Evolutionary conservation across 768 basidiomycete genomes (phyloP).

Genomic region (Tylopilus subfusipes): DNA sequence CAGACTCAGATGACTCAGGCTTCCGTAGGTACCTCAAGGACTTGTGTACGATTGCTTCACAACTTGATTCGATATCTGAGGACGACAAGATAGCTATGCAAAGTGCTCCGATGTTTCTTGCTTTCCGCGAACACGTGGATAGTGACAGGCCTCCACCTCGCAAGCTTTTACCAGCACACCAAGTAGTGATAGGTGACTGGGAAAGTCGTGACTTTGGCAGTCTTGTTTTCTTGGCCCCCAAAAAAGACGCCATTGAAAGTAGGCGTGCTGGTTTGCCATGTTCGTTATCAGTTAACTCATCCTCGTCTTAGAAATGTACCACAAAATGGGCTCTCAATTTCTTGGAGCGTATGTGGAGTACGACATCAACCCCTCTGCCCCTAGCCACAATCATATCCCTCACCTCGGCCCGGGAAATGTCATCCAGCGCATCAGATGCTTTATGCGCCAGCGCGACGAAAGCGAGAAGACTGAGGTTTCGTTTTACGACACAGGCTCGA

Average conservation of each 20-base stretch:
- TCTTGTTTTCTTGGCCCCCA: constrained; percentile 6
- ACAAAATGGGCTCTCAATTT: constrained; percentile 11
- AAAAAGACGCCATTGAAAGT: constrained; percentile 12
- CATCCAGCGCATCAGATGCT: constrained; percentile 5
- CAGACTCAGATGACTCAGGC: constrained; percentile 14
- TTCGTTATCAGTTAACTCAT: neutral
- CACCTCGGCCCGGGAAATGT: neutral
- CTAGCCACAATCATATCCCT: neutral
- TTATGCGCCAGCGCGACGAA: constrained; percentile 12
- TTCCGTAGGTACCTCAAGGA: constrained; percentile 11
- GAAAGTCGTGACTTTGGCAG: constrained; percentile 5
- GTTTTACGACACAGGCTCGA: neutral
- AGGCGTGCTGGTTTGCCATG: neutral
- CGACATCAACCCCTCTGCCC: neutral
- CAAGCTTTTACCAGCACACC: constrained; percentile 6
- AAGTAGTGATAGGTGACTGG: constrained; percentile 14
- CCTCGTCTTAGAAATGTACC: constrained; percentile 8
- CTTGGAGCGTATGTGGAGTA: constrained; percentile 9
- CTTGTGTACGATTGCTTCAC: constrained; percentile 10
- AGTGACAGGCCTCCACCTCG: neutral
- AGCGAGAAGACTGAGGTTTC: neutral
- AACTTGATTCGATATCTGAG: constrained; percentile 8
- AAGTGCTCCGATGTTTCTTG: constrained; percentile 8
- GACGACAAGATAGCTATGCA: constrained; percentile 11
- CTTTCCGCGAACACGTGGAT: neutral